Conservation (phyloP, 2,329 filamentous ascomycete species). For the Sarocladium oryzae region DNA sequence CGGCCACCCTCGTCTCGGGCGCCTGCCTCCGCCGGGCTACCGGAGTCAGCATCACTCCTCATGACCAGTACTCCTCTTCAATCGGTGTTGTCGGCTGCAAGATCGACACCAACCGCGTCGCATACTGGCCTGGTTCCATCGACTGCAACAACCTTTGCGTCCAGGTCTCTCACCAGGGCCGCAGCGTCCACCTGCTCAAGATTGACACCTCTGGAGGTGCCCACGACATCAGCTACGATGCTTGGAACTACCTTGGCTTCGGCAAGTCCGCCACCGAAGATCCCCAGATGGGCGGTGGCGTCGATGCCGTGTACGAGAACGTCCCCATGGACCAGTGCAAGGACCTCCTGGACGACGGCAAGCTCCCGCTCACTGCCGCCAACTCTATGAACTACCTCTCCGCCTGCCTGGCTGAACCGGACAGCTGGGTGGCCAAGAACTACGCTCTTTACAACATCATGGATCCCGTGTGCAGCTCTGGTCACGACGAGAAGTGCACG, state of each 20-base stretch:
- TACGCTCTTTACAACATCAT: constrained; percentile 47
- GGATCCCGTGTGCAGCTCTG: constrained; percentile 42
- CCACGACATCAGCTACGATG: constrained; percentile 54
- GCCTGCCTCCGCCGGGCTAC: constrained; percentile 11
- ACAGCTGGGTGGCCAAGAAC: constrained; percentile 47
- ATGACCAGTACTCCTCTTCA: constrained; percentile 50
- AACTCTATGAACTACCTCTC: constrained; percentile 51
- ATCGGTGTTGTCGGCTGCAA: constrained; percentile 55
- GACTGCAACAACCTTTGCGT: constrained; percentile 53
- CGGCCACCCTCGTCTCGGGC: constrained; percentile 17
- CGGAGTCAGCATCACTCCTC: constrained; percentile 31
- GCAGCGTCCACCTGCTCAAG: constrained; percentile 49
- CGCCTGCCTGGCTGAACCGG: constrained; percentile 36
- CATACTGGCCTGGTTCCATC: constrained; percentile 50
- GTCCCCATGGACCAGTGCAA: constrained; percentile 42
- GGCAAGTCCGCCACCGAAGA: constrained; percentile 39
- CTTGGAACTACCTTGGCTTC: constrained; percentile 52
- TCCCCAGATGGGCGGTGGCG: constrained; percentile 42
- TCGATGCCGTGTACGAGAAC: constrained; percentile 44
- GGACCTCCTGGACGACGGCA: constrained; percentile 41
- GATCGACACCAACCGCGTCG: constrained; percentile 53
- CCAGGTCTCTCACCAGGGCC: constrained; percentile 41
- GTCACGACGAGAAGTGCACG: constrained; percentile 43
- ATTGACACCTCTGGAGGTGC: constrained; percentile 51
- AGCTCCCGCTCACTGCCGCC: constrained; percentile 47